Conservation (phyloP, 2,329 filamentous ascomycete genomes). For the Talaromyces sp. region DNA sequence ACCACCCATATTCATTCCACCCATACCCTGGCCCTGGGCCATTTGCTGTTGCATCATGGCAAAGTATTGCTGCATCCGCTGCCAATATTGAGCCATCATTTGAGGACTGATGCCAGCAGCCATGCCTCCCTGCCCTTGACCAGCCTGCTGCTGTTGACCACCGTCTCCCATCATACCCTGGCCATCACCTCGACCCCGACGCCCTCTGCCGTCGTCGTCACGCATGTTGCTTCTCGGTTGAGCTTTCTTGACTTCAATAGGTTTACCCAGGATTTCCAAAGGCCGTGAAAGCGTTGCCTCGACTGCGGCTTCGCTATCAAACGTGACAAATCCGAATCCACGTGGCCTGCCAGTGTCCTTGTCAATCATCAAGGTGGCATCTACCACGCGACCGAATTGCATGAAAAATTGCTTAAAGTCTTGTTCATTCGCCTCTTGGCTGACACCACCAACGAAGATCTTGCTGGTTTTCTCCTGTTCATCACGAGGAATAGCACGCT, state of each 20-base stretch:
- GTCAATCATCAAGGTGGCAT: slow-evolving; percentile 99
- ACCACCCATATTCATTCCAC: slow-evolving; percentile 51
- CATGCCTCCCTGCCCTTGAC: slow-evolving; percentile 35
- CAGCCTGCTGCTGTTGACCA: slow-evolving; percentile 42
- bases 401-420: slow-evolving; percentile 97
- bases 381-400: slow-evolving; percentile 91
- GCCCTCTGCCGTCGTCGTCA: slow-evolving; percentile 69
- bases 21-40: slow-evolving; percentile 47
- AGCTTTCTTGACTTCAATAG: slow-evolving; percentile 96
- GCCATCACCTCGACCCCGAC: slow-evolving; percentile 34
- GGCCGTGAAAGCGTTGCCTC: slow-evolving; percentile 81
- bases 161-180: slow-evolving; percentile 31
- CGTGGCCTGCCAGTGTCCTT: slow-evolving; percentile 96
- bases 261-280: slow-evolving; percentile 89
- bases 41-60: slow-evolving; percentile 91
- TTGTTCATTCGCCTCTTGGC: slow-evolving; percentile 91
- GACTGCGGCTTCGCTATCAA: slow-evolving; percentile 91
- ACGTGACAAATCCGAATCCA: slow-evolving; percentile 97
- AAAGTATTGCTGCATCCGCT: slow-evolving; percentile 97
- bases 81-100: slow-evolving; percentile 97
- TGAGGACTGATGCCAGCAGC: slow-evolving; percentile 77
- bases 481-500: slow-evolving; percentile 92
- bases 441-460: slow-evolving; percentile 97
- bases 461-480: slow-evolving; percentile 98
- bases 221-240: slow-evolving; percentile 91